phyloP scores from a whole-genome alignment of 331 rosid species.

The Telfairia occidentalis region DNA sequence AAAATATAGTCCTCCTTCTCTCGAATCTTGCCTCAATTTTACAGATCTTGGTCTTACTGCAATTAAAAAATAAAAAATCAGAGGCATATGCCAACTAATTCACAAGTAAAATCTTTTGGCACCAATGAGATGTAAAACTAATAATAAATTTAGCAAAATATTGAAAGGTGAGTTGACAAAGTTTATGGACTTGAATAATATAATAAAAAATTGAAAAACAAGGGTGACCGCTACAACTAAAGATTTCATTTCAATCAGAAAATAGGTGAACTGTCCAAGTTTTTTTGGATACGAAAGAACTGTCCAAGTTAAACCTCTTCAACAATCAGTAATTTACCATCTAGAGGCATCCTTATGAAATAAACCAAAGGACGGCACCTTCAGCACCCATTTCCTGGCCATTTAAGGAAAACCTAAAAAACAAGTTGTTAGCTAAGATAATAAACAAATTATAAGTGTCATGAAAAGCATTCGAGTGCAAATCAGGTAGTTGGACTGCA shows the following conservation, averaged over 20 bases:
- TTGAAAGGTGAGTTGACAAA: neutral
- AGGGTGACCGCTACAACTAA: neutral
- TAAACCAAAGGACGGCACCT: constrained; percentile 47
- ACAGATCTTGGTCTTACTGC: constrained; percentile 56
- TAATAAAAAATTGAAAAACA: neutral
- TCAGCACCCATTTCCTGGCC: constrained; percentile 43
- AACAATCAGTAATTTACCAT: constrained; percentile 47
- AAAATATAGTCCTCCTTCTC: constrained; percentile 51
- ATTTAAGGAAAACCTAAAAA: constrained; percentile 30
- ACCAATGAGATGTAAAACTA: neutral
- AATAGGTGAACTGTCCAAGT: constrained; percentile 7
- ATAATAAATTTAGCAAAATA: neutral
- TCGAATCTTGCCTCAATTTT: constrained; percentile 35
- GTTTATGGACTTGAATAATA: neutral
- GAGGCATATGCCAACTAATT: constrained; percentile 1
- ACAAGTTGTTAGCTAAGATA: constrained; percentile 11
- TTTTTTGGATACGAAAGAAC: neutral
- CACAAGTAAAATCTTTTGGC: neutral
- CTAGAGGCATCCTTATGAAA: constrained; percentile 48
- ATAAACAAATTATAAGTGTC: constrained; percentile 20
- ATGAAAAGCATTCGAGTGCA: constrained; percentile 12
- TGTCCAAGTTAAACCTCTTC: constrained; percentile 14
- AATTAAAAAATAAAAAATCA: constrained; percentile 25
- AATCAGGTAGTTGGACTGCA: constrained; percentile 19
- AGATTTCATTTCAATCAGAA: constrained; percentile 7